Evolutionary conservation across 495 filamentous ascomycete genomes (phyloP).

Genomic region (Neurospora sp.): DNA sequence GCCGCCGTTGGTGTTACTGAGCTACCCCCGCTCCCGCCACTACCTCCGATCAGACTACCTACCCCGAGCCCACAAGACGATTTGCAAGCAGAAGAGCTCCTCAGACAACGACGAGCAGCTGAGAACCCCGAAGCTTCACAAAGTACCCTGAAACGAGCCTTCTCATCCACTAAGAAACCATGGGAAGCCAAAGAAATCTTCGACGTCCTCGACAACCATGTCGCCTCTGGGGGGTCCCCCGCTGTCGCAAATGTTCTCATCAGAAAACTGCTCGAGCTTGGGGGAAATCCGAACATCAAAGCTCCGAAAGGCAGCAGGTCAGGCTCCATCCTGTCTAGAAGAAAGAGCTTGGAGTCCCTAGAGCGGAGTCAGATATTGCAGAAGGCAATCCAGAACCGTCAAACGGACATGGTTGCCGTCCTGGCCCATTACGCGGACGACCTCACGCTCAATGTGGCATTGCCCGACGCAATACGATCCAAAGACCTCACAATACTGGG

Average conservation of each 20-base stretch:
- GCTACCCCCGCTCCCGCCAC: slow-evolving; percentile 16
- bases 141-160: slow-evolving; percentile 30
- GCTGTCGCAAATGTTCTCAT: slow-evolving; percentile 39
- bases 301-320: slow-evolving; percentile 4
- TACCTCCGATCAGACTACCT: slow-evolving; percentile 6
- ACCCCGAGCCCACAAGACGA: slow-evolving; percentile 29
- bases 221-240: slow-evolving; percentile 29
- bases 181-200: slow-evolving; percentile 40
- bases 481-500: slow-evolving; percentile 24
- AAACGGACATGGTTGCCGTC: slow-evolving; percentile 38
- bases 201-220: slow-evolving; percentile 31
- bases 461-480: slow-evolving; percentile 31
- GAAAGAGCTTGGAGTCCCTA: slow-evolving; percentile 32
- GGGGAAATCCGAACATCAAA: slow-evolving; percentile 33
- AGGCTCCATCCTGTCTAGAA: slow-evolving; percentile 26
- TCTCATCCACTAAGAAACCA: slow-evolving; percentile 34
- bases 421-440: slow-evolving; percentile 32
- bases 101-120: slow-evolving; percentile 28
- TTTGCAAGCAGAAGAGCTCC: slow-evolving; percentile 30
- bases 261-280: slow-evolving; percentile 27
- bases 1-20: slow-evolving; percentile 23
- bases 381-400: slow-evolving; percentile 33
- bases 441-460: slow-evolving; percentile 25
- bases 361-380: slow-evolving; percentile 34
- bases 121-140: slow-evolving; percentile 21